phyloP scores from a whole-genome alignment of 2,329 filamentous ascomycete genomes.

The Sphaceloma murrayae region DNA sequence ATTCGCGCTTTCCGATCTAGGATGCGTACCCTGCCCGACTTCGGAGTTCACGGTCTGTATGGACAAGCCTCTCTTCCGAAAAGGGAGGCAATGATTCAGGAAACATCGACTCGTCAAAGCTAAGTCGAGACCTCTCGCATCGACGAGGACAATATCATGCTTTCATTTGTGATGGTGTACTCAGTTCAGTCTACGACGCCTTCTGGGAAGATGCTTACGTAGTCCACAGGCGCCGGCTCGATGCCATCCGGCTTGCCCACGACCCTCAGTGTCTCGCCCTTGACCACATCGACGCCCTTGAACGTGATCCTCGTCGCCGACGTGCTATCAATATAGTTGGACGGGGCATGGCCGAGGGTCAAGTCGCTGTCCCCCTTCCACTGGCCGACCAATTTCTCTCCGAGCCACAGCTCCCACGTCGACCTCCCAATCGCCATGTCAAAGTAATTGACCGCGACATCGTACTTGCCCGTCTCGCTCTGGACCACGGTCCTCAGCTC shows the following conservation, averaged over 20 bases:
- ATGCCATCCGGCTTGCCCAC: slow-evolving; percentile 49
- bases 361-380: slow-evolving; percentile 48
- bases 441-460: slow-evolving; percentile 58
- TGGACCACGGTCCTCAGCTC: slow-evolving; percentile 40
- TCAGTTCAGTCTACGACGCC: slow-evolving; percentile 45
- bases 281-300: slow-evolving; percentile 38
- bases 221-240: slow-evolving; percentile 59
- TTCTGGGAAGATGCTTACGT: slow-evolving; percentile 51
- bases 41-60: too few relatives aligned
- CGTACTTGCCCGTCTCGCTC: slow-evolving; percentile 47
- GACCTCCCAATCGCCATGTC: slow-evolving; percentile 52
- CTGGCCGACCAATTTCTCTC: slow-evolving; percentile 42
- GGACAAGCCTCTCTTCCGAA: too few relatives aligned
- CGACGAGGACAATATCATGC: too few relatives aligned
- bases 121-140: too few relatives aligned
- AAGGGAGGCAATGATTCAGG: too few relatives aligned
- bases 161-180: too few relatives aligned
- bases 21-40: too few relatives aligned
- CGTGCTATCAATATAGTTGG: slow-evolving; percentile 53
- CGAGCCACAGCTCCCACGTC: slow-evolving; percentile 47
- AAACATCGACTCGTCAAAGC: too few relatives aligned
- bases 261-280: slow-evolving; percentile 47
- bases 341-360: slow-evolving; percentile 49
- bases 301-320: slow-evolving; percentile 56
- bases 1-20: too few relatives aligned